phyloP scores from a whole-genome alignment of 441 rosid genomes.

The Flueggea neowawraea region DNA sequence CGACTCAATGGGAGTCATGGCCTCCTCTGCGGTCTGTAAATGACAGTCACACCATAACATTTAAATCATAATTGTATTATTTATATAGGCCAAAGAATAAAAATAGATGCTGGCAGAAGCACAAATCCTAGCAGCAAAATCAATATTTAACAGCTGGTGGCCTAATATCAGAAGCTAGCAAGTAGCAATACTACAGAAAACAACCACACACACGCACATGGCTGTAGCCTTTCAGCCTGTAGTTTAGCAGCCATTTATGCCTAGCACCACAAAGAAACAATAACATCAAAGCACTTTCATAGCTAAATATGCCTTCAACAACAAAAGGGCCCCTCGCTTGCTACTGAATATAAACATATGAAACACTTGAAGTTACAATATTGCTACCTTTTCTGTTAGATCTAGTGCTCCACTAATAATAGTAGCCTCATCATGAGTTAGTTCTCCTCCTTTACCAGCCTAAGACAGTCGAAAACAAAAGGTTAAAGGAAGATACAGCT shows the following conservation, averaged over 20 bases:
- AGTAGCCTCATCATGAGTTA: constrained; percentile 95
- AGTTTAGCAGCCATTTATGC: neutral
- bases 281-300: neutral
- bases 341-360: neutral
- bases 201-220: neutral
- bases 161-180: neutral
- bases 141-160: neutral
- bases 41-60: constrained; percentile 1
- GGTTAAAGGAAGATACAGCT: constrained; percentile 17
- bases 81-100: neutral
- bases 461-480: constrained; percentile 27
- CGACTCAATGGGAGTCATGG: constrained; percentile 98
- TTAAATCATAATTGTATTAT: constrained; percentile 7
- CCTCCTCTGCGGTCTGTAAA: constrained; percentile 94
- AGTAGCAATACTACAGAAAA: neutral
- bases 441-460: constrained; percentile 99
- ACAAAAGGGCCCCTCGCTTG: neutral
- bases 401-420: constrained; percentile 97
- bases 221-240: constrained; percentile 6
- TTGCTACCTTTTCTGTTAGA: constrained; percentile 86
- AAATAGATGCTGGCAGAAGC: neutral
- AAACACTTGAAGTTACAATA: neutral
- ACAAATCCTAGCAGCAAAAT: constrained; percentile 6
- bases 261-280: neutral
- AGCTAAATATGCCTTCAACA: neutral